Evolutionary conservation across 78 protist species (phyloP).

Genomic region (Dictyostelium purpureum): DNA sequence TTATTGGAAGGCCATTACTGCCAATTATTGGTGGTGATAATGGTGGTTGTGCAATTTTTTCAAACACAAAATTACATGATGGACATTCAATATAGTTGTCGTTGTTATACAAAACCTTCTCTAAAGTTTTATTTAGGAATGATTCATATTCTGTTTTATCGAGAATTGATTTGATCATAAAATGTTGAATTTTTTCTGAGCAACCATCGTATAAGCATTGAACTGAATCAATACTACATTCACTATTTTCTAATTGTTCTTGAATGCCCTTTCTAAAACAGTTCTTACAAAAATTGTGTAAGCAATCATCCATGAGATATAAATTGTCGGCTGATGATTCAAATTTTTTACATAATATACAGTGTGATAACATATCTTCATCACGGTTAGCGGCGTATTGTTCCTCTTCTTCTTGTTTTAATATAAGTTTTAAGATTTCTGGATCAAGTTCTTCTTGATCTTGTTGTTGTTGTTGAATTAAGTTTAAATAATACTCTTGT

Average conservation of each 20-base stretch:
- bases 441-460: background rate
- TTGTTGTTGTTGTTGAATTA: constrained; percentile 16
- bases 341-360: constrained; percentile 13
- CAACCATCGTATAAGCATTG: constrained; percentile 5
- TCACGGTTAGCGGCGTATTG: constrained; percentile 9
- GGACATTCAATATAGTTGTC: constrained; percentile 25
- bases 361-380: constrained; percentile 25
- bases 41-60: constrained; percentile 24
- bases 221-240: background rate
- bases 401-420: background rate
- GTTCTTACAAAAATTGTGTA: constrained; percentile 36
- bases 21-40: background rate
- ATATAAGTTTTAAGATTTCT: background rate
- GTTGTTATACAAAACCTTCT: background rate
- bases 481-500: background rate
- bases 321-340: background rate
- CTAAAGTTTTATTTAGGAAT: constrained; percentile 40
- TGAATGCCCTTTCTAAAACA: constrained; percentile 18
- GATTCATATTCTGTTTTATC: constrained; percentile 26
- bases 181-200: background rate
- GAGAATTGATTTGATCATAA: constrained; percentile 1
- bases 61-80: constrained; percentile 2
- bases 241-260: background rate
- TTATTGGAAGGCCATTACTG: too few relatives aligned
- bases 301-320: constrained; percentile 63